A percentile compares a stretch with the other conserved stretches of the same genome.
Evolutionary conservation across 371 early-diverging fungal genomes (phyloP).

Genomic region (Mortierella sp.): DNA sequence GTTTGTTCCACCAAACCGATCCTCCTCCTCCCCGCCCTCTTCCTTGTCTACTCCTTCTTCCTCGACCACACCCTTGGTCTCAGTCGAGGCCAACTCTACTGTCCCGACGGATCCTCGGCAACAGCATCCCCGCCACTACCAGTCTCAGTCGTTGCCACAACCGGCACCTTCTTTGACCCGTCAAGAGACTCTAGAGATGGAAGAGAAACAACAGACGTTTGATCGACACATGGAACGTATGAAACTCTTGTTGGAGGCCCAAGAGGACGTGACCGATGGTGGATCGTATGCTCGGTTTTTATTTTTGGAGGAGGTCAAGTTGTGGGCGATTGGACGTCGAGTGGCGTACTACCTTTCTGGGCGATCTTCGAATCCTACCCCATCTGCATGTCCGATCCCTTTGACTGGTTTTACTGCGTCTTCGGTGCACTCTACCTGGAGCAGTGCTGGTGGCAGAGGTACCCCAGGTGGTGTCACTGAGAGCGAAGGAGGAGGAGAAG

Average conservation of each 20-base stretch:
- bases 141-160: background rate
- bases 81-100: too few relatives aligned
- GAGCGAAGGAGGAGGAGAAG: background rate
- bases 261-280: background rate
- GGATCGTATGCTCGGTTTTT: background rate
- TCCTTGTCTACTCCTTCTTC: too few relatives aligned
- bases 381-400: too few relatives aligned
- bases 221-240: constrained; percentile 1
- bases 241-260: background rate
- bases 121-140: too few relatives aligned
- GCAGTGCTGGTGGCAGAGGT: background rate
- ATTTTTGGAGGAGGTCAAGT: background rate
- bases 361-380: background rate
- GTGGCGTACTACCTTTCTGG: background rate
- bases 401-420: too few relatives aligned
- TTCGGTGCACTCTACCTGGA: too few relatives aligned
- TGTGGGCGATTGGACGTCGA: constrained; percentile 1
- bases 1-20: too few relatives aligned
- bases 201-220: background rate
- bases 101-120: too few relatives aligned
- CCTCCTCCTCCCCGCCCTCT: too few relatives aligned
- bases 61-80: too few relatives aligned
- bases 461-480: background rate
- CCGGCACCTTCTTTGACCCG: background rate
- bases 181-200: background rate